Evolutionary conservation across 2,329 filamentous ascomycete species (phyloP), one percentile per base, ranked within the genome.

Genomic region (Hyphodiscus sp.): DNA sequence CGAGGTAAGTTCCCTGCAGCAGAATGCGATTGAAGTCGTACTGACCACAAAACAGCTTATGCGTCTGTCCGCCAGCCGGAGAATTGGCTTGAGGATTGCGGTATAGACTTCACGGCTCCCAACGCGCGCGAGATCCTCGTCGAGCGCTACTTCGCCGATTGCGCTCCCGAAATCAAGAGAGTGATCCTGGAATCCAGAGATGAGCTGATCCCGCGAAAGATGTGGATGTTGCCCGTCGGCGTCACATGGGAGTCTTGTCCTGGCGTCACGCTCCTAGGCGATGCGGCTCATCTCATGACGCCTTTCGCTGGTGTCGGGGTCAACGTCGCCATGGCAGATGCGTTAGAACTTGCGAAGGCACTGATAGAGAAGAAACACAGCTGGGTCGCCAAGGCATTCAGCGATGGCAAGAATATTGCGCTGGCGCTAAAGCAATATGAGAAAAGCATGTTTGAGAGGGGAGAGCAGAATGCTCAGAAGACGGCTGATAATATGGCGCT

Each of bases 231-330:
- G 71, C 74, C 59, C 63, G 45, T 60, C 20, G 62, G 61, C 4
- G 55, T 61, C 18, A 54, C 33, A 23, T 64, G 63, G 61, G 50
- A 53, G 19, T 55, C 64, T n/a, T 60, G 64, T 7, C 52, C 66
- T 4, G 74, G 75, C 2, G 65, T 76, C 15, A 76, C 76, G 1
- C 64, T 80, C 20, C 60, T 78, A 10, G 77, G 77, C 1, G 75
- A 79, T 60, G 73, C 75, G 3, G 75, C 75, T 7, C 75, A 79
- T 62, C 53, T 77, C 2, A 74, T 76, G 71, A 73, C 72, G 1
- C 73, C 73, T 0, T 75, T 73, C 55, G 71, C 71, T 0, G 76
- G 76, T 1, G 74, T 74, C 23, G 76, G 76, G 1, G 76, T 78
- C 15, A 78, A 79, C 59, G 60, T 71, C 2, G 73, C 71, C 1